These are phyloP conservation scores for Oryza punctata DNA, from an alignment of 176 grass and related monocot genomes.

Conservation along the genomic window DNA sequence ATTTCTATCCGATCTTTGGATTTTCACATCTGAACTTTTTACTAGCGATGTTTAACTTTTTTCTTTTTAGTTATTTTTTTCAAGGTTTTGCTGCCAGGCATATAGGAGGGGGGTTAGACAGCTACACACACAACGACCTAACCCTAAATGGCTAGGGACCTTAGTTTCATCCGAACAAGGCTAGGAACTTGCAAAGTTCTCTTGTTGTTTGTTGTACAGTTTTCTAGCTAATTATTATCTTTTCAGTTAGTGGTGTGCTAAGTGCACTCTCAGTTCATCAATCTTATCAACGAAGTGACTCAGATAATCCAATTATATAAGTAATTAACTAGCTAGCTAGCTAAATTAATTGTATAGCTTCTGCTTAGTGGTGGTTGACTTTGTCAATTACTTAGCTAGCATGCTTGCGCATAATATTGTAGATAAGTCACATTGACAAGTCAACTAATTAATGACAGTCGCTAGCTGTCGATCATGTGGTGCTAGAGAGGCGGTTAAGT, in stretches of 20 bases:
- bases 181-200: background rate
- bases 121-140: too few relatives aligned
- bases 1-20: too few relatives aligned
- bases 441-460: background rate
- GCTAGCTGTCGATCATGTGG: conserved; percentile 7
- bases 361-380: conserved; percentile 39
- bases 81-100: too few relatives aligned
- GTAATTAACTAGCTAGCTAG: background rate
- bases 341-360: background rate
- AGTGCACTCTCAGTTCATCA: conserved; percentile 18
- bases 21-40: too few relatives aligned
- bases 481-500: conserved; percentile 3
- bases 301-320: background rate
- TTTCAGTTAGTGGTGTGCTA: background rate
- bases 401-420: background rate
- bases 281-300: background rate
- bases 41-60: too few relatives aligned
- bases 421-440: conserved; percentile 17
- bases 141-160: background rate
- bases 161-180: background rate
- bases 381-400: conserved; percentile 10
- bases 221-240: background rate
- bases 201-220: background rate
- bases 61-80: too few relatives aligned
- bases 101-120: too few relatives aligned